Conservation (phyloP, 345 rosid genomes). For the Salix viminalis region DNA sequence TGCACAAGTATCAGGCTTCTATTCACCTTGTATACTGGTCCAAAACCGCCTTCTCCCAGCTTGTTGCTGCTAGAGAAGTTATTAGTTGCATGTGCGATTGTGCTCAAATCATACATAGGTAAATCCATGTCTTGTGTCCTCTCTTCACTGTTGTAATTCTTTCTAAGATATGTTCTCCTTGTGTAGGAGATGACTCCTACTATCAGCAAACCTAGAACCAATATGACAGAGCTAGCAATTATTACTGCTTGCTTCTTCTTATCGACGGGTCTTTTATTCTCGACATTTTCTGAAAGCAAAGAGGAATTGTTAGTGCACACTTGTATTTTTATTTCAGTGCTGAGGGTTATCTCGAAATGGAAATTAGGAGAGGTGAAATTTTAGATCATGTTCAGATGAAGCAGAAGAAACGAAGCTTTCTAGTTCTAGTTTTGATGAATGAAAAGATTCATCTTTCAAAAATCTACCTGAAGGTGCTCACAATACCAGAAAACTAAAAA, state of each 20-base stretch:
- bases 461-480: too few species aligned
- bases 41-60: constrained; percentile 36
- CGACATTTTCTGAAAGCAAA: too few species aligned
- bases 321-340: too few species aligned
- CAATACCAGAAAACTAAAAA: too few species aligned
- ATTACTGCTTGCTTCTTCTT: neutral
- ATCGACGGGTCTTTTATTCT: too few species aligned
- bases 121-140: neutral
- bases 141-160: neutral
- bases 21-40: constrained; percentile 18
- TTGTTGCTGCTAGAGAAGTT: constrained; percentile 12
- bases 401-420: too few species aligned
- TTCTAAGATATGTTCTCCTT: neutral
- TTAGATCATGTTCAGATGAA: too few species aligned
- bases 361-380: too few species aligned
- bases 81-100: constrained; percentile 5
- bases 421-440: too few species aligned
- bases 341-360: too few species aligned
- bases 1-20: neutral
- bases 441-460: too few species aligned
- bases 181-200: neutral
- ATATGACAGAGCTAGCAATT: neutral
- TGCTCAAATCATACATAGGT: neutral
- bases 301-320: too few species aligned
- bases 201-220: neutral